These are phyloP conservation scores for Scytalidium lignicola DNA, from an alignment of 2,329 filamentous ascomycete species.

Conservation along the genomic window DNA sequence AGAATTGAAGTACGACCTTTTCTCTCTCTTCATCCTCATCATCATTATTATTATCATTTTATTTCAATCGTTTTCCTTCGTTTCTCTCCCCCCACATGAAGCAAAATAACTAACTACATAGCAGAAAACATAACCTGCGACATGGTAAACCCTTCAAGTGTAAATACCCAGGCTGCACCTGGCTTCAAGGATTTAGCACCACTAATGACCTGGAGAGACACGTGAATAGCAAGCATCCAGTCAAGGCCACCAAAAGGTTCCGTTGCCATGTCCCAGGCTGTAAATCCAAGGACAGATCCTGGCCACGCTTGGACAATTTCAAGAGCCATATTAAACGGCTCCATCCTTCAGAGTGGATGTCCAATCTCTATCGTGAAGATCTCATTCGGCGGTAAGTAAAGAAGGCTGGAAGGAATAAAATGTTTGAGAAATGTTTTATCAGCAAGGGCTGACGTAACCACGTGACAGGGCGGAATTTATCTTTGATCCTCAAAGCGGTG, in stretches of 20 bases:
- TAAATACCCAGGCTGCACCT: conserved; percentile 47
- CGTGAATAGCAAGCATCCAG: conserved; percentile 62
- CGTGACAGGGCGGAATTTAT: not conserved
- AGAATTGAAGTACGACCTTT: no score
- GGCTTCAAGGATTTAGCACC: conserved; percentile 72
- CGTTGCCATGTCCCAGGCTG: conserved; percentile 56
- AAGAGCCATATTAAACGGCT: conserved; percentile 69
- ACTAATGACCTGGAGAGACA: conserved; percentile 79
- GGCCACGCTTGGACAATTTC: conserved; percentile 84
- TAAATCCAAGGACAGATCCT: conserved; percentile 59
- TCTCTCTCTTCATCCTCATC: no score
- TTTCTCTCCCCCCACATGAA: no score
- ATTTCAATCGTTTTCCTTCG: no score
- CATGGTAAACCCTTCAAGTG: conserved; percentile 68
- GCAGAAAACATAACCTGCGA: conserved; percentile 68
- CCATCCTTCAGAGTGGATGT: conserved; percentile 40
- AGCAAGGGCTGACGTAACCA: conserved; percentile 5
- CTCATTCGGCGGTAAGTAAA: conserved; percentile 45
- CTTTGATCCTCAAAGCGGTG: conserved; percentile 9
- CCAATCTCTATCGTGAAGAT: conserved; percentile 34
- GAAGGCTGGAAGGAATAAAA: conserved; percentile 2
- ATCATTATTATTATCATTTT: no score
- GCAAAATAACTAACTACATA: no score
- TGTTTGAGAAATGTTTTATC: conserved; percentile 4
- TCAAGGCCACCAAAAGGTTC: conserved; percentile 46